phyloP scores from a whole-genome alignment of 192 early-diverging fungal genomes.

The Borealophlyctis nickersoniae region DNA sequence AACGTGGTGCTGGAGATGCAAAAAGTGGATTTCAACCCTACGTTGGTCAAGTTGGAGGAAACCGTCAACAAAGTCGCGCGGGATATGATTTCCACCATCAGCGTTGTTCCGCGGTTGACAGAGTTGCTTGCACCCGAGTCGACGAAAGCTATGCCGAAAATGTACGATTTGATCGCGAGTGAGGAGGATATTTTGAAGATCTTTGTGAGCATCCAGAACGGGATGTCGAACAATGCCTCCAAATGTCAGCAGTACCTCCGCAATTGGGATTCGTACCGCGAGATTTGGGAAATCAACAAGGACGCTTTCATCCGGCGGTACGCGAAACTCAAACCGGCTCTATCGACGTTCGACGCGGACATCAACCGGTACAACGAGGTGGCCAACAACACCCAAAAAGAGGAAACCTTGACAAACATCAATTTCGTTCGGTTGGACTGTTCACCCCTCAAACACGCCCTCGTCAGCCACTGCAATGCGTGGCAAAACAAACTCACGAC shows the following conservation, averaged over 20 bases:
- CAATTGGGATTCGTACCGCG: conserved; percentile 65
- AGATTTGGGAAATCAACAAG: conserved; percentile 72
- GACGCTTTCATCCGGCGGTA: conserved; percentile 66
- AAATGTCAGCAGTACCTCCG: conserved; percentile 59
- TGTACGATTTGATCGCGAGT: conserved; percentile 53
- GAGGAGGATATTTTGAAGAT: conserved; percentile 66
- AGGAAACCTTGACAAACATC: conserved; percentile 64
- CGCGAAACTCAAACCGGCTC: conserved; percentile 61
- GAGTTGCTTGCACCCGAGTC: conserved; percentile 35
- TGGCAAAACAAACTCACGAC: conserved; percentile 66
- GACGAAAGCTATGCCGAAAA: conserved; percentile 15
- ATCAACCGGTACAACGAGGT: conserved; percentile 69
- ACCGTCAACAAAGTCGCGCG: conserved; percentile 51
- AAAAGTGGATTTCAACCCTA: conserved; percentile 61
- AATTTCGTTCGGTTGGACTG: conserved; percentile 61
- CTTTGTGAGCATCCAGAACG: conserved; percentile 53
- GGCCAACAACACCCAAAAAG: conserved; percentile 66
- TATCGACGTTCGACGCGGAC: conserved; percentile 64
- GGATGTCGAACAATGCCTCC: conserved; percentile 56
- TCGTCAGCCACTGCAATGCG: conserved; percentile 57
- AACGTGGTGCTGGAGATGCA: conserved; percentile 59
- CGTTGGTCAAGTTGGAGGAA: conserved; percentile 48
- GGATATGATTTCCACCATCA: conserved; percentile 59
- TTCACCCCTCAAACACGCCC: conserved; percentile 58
- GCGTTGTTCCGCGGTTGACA: conserved; percentile 45